Evolutionary conservation across 1,284 basidiomycete species (phyloP).

Genomic region (Ustilago nuda): DNA sequence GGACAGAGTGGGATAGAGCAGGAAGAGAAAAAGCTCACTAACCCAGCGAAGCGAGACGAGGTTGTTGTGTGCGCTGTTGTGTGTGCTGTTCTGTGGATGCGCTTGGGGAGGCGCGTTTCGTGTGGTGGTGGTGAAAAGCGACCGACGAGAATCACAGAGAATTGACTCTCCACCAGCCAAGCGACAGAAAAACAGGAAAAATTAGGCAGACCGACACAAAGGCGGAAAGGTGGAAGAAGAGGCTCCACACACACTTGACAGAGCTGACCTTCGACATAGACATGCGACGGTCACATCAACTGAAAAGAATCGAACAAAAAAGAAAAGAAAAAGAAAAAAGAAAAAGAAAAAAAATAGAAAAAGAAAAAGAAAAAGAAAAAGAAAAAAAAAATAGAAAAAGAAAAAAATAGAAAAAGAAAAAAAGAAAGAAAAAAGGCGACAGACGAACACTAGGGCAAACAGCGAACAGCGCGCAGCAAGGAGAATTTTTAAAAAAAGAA

Average conservation of each 20-base stretch:
- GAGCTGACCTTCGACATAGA: no score
- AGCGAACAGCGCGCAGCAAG: background rate
- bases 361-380: background rate
- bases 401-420: background rate
- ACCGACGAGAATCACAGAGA: background rate
- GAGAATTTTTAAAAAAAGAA: background rate
- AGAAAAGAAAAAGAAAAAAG: background rate
- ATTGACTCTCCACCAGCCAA: background rate
- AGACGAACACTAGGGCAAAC: no score
- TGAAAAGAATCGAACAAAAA: background rate
- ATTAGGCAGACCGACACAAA: background rate
- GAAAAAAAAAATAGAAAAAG: background rate
- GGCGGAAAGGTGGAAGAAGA: background rate
- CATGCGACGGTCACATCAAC: no score
- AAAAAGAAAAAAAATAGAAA: background rate
- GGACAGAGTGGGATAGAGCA: background rate
- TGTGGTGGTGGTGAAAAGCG: background rate
- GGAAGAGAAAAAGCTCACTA: background rate
- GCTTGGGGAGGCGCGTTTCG: background rate
- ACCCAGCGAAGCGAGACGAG: background rate
- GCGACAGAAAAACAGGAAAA: background rate
- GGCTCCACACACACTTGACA: no score
- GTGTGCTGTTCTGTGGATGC: background rate
- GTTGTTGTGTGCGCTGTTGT: slow-evolving; percentile 1
- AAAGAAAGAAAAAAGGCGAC: background rate